Percentiles rank a stretch among this genome's conserved stretches.
phyloP scores from a whole-genome alignment of 83 land plant species.

The Larix sibirica region DNA sequence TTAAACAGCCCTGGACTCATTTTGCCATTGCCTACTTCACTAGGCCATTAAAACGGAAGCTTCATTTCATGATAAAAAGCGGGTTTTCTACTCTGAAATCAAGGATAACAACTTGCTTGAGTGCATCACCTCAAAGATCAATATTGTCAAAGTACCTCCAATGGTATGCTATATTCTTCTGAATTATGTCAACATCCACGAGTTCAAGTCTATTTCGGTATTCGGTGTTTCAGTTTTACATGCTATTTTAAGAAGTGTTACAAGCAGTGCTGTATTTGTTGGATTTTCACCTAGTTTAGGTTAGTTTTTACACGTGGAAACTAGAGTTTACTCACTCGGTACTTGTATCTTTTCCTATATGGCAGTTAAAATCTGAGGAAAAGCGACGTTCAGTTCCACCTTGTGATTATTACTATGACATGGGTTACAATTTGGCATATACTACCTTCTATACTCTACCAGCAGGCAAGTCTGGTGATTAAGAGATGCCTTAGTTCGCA shows the following conservation, averaged over 20 bases:
- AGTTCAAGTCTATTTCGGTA: not conserved
- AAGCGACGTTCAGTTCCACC: conserved; percentile 25
- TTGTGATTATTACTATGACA: conserved; percentile 86
- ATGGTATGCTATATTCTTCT: conserved; percentile 31
- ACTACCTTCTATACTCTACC: conserved; percentile 61
- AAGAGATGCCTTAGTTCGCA: not conserved
- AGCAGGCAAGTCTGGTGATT: conserved; percentile 27
- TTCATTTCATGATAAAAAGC: conserved; percentile 39
- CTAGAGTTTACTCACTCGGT: not conserved
- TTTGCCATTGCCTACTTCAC: not conserved
- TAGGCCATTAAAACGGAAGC: conserved; percentile 54
- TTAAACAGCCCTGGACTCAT: not conserved
- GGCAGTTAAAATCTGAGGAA: conserved; percentile 24
- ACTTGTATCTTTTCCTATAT: not conserved
- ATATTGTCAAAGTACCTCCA: conserved; percentile 51
- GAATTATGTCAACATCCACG: not conserved
- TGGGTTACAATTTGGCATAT: conserved; percentile 64
- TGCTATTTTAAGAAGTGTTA: not conserved
- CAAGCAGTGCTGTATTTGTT: not conserved
- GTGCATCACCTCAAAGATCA: conserved; percentile 67
- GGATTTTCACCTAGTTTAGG: not conserved
- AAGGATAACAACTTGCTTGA: conserved; percentile 76
- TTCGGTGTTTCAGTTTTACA: not conserved
- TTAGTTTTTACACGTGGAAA: not conserved
- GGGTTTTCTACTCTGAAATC: conserved; percentile 76